phyloP scores from a whole-genome alignment of 2,329 filamentous ascomycete genomes.

The Colletotrichum sp. region DNA sequence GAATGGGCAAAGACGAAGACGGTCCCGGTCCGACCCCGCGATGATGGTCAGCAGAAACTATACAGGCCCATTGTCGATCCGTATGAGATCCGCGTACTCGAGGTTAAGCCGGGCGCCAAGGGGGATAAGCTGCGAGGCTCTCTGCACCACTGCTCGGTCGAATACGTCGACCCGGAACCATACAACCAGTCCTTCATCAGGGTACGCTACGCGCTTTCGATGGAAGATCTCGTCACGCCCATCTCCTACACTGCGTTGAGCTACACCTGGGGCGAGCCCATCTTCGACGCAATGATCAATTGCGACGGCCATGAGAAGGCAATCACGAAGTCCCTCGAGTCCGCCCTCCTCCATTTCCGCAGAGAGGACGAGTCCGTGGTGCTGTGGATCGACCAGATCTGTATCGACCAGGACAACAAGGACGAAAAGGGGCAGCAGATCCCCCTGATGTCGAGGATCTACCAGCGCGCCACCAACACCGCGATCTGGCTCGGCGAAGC shows the following conservation, averaged over 20 bases:
- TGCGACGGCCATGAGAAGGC: not conserved
- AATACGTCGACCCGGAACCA: not conserved
- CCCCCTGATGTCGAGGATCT: constrained; percentile 17
- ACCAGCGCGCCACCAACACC: not conserved
- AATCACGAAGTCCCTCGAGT: not conserved
- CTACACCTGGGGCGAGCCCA: not conserved
- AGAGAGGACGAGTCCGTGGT: not conserved
- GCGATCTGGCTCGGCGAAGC: constrained; percentile 26
- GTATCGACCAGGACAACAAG: constrained; percentile 14
- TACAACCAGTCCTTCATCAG: not conserved
- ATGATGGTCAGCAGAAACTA: not conserved
- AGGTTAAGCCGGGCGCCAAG: not conserved
- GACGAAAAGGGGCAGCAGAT: constrained; percentile 19
- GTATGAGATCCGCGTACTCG: not conserved
- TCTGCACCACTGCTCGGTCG: not conserved
- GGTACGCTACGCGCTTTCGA: not conserved
- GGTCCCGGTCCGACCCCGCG: rapidly evolving
- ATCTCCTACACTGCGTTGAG: not conserved
- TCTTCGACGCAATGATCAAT: not conserved
- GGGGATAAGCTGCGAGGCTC: not conserved
- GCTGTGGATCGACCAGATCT: constrained; percentile 23
- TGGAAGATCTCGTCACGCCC: not conserved
- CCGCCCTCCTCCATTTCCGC: not conserved
- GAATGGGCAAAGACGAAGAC: not conserved
- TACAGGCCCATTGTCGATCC: not conserved